Evolutionary conservation across 2,329 filamentous ascomycete genomes (phyloP).

Genomic region (Aspergillus persii): DNA sequence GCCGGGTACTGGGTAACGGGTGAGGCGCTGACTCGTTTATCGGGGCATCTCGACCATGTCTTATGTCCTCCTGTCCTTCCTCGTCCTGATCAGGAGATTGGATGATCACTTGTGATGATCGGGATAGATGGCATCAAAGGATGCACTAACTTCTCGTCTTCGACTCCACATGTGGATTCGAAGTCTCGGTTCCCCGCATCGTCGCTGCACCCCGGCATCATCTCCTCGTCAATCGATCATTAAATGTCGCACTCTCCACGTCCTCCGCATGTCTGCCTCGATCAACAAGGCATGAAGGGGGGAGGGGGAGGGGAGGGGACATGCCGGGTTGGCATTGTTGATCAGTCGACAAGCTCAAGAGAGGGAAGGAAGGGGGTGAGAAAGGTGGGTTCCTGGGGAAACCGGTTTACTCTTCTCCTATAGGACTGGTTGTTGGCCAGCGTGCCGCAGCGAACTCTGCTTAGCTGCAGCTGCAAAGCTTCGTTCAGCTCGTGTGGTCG

Average conservation of each 20-base stretch:
- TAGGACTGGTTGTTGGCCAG: no score
- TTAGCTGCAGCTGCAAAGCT: no score
- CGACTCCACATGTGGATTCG: background rate
- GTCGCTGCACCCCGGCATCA: background rate
- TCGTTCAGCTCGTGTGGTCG: no score
- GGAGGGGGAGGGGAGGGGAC: background rate
- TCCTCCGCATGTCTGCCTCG: background rate
- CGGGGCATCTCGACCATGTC: background rate
- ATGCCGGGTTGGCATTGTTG: background rate
- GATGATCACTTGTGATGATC: background rate
- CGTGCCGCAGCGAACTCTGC: no score
- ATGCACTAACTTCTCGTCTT: background rate
- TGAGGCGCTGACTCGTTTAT: background rate
- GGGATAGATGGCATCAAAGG: background rate
- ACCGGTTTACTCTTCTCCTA: background rate
- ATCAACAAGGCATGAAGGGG: background rate
- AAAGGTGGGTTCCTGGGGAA: background rate
- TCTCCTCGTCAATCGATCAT: background rate
- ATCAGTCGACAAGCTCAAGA: background rate
- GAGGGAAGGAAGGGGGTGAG: background rate
- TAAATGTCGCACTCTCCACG: no score
- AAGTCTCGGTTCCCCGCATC: background rate
- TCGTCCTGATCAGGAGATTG: background rate
- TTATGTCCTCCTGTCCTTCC: background rate
- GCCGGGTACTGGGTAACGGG: background rate